Percentiles rank a stretch among this genome's conserved stretches.
Conservation (phyloP, 1,284 basidiomycete genomes). For the Volvariella volvacea region DNA sequence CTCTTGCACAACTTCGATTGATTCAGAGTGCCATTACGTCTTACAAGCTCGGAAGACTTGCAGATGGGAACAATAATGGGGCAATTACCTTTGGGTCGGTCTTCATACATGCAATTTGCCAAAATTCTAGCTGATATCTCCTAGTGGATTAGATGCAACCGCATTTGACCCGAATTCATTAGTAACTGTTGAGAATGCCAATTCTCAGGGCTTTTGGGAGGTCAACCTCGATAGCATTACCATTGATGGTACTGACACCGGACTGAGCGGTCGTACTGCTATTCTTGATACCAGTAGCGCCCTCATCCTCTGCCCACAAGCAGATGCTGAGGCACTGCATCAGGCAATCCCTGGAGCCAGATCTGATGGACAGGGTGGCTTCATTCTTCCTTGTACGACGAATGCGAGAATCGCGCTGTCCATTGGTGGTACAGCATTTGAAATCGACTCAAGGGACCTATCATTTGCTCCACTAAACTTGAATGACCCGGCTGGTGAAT, state of each 20-base stretch:
- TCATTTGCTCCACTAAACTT: conserved; percentile 60
- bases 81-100: conserved; percentile 70
- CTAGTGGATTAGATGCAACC: conserved; percentile 56
- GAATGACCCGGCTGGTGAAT: conserved; percentile 60
- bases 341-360: conserved; percentile 55
- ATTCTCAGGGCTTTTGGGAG: conserved; percentile 73
- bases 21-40: conserved; percentile 70
- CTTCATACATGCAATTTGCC: not conserved
- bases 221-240: conserved; percentile 51
- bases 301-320: conserved; percentile 51
- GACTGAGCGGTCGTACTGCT: conserved; percentile 55
- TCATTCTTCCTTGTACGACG: conserved; percentile 75
- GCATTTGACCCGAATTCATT: conserved; percentile 58
- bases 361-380: conserved; percentile 57
- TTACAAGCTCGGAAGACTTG: conserved; percentile 73
- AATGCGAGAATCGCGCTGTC: conserved; percentile 57
- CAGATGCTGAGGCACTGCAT: conserved; percentile 53
- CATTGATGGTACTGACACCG: conserved; percentile 48
- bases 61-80: conserved; percentile 72
- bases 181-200: conserved; percentile 55
- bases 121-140: conserved; percentile 2
- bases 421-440: conserved; percentile 59
- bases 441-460: conserved; percentile 66
- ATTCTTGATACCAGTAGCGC: conserved; percentile 78
- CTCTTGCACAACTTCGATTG: conserved; percentile 53